Conservation (phyloP, 805 yeast species). For the Scheffersomyces stipitis region DNA sequence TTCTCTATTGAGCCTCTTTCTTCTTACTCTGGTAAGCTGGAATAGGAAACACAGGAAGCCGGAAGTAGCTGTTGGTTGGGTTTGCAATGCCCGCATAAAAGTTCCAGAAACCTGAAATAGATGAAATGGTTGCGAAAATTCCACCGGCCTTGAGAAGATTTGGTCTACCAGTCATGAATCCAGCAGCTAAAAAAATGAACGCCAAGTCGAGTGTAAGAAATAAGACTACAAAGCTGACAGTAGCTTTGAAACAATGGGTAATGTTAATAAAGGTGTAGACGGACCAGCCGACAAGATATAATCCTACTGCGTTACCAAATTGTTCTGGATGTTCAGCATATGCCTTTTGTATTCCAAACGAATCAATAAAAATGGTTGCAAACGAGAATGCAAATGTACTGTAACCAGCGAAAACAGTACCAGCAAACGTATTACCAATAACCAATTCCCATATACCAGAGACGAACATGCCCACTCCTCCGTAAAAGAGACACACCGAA, state of each 20-base stretch:
- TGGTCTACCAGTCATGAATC: constrained; percentile 41
- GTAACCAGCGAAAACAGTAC: constrained; percentile 50
- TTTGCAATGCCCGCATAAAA: constrained; percentile 27
- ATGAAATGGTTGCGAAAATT: constrained; percentile 22
- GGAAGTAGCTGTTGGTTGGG: constrained; percentile 24
- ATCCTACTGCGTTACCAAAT: constrained; percentile 52
- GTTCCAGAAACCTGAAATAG: constrained; percentile 25
- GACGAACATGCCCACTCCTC: constrained; percentile 49
- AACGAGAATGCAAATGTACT: constrained; percentile 58
- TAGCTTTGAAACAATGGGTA: constrained; percentile 53
- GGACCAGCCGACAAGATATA: constrained; percentile 61
- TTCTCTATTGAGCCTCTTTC: no score
- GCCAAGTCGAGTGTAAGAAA: constrained; percentile 55
- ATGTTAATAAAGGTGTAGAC: constrained; percentile 61
- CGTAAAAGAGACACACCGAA: constrained; percentile 47
- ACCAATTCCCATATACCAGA: constrained; percentile 53
- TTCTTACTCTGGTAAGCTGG: no score
- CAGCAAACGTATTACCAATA: constrained; percentile 56
- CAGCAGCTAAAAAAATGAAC: constrained; percentile 51
- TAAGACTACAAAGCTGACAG: constrained; percentile 48
- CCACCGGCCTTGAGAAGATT: constrained; percentile 20
- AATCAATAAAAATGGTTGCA: constrained; percentile 50
- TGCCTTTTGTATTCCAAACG: constrained; percentile 53
- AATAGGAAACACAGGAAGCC: no score
- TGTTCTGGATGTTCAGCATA: constrained; percentile 44